Conservation (phyloP, 768 basidiomycete species). For the Naematelia encephala region DNA sequence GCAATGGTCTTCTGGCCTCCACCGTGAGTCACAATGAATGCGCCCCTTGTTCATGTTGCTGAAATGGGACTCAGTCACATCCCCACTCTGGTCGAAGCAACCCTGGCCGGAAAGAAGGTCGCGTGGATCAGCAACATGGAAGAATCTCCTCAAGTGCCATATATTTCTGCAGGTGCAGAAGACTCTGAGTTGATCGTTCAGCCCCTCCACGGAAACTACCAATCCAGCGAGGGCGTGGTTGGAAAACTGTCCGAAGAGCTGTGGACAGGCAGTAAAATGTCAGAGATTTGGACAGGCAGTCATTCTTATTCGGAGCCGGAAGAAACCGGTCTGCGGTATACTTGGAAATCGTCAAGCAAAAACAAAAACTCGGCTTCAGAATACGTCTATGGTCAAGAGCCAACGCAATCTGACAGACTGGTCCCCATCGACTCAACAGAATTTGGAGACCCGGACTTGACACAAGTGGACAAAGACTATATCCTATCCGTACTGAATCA, state of each 20-base stretch:
- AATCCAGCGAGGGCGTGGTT: neutral
- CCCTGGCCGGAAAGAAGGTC: constrained; percentile 1
- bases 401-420: too few species aligned
- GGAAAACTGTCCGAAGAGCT: neutral
- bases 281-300: too few species aligned
- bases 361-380: too few species aligned
- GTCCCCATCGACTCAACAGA: neutral
- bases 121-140: neutral
- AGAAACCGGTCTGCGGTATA: too few species aligned
- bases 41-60: too few species aligned
- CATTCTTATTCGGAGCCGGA: too few species aligned
- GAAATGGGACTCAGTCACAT: neutral
- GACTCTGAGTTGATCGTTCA: neutral
- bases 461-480: neutral
- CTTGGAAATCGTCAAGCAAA: too few species aligned
- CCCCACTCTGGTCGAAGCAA: neutral
- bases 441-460: neutral
- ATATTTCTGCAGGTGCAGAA: neutral
- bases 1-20: constrained; percentile 4
- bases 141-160: neutral
- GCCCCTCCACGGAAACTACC: neutral
- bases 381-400: too few species aligned
- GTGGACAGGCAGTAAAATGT: neutral
- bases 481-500: neutral
- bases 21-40: neutral